Evolutionary conservation across 2,329 filamentous ascomycete genomes (phyloP).

Genomic region (Fusarium brachygibbosum): DNA sequence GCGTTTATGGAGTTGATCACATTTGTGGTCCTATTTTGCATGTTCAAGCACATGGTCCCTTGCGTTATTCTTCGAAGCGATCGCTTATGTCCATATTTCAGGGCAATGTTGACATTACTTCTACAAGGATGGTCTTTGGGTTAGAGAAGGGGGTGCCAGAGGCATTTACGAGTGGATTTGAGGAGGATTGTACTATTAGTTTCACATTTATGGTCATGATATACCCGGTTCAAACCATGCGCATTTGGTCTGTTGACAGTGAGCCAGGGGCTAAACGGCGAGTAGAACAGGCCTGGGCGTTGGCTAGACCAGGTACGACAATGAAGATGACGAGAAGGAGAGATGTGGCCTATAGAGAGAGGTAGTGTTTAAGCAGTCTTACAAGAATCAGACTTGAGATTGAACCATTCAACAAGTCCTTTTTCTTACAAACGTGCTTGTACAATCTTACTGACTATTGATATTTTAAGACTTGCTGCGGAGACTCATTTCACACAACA

Average conservation of each 20-base stretch:
- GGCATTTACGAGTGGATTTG: slow-evolving; percentile 1
- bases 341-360: slow-evolving; percentile 32
- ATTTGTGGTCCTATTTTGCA: slow-evolving; percentile 29
- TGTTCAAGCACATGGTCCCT: slow-evolving; percentile 27
- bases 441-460: not conserved
- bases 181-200: slow-evolving; percentile 46
- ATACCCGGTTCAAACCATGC: slow-evolving; percentile 43
- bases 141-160: slow-evolving; percentile 1
- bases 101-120: slow-evolving; percentile 22
- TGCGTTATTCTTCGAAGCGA: slow-evolving; percentile 43
- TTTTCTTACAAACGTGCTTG: not conserved
- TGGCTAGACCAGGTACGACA: slow-evolving; percentile 19
- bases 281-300: slow-evolving; percentile 8
- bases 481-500: not conserved
- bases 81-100: slow-evolving; percentile 30
- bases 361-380: slow-evolving; percentile 17
- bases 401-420: not conserved
- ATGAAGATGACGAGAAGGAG: slow-evolving; percentile 21
- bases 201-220: slow-evolving; percentile 48
- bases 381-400: slow-evolving; percentile 34
- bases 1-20: slow-evolving; percentile 45
- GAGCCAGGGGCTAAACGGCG: slow-evolving; percentile 6
- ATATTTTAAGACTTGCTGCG: not conserved
- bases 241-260: slow-evolving; percentile 33
- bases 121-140: slow-evolving; percentile 30